Conservation (phyloP, 495 filamentous ascomycete species). For the Penicillium paxilli region DNA sequence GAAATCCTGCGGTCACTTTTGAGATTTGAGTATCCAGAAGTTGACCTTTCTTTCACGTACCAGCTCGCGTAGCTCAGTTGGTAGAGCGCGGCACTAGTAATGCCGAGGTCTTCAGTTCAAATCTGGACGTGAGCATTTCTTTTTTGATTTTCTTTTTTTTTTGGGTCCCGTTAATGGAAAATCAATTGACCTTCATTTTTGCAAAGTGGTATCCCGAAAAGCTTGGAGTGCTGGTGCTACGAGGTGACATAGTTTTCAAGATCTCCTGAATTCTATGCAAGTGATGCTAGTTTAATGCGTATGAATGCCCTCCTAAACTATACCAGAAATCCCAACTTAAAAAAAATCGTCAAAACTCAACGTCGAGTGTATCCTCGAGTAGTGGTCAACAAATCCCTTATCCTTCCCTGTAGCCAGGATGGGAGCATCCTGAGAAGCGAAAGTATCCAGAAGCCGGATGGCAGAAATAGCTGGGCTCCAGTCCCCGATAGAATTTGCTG, state of each 20-base stretch:
- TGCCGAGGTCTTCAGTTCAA: slow-evolving; percentile 2
- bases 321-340: too few species aligned
- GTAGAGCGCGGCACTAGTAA: slow-evolving; percentile 3
- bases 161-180: too few species aligned
- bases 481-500: not conserved
- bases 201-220: too few species aligned
- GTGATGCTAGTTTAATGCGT: too few species aligned
- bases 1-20: too few species aligned
- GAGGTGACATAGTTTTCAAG: too few species aligned
- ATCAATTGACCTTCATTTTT: too few species aligned
- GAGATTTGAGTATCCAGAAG: too few species aligned
- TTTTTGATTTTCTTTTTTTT: not conserved
- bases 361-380: not conserved
- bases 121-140: not conserved
- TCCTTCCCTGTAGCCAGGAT: not conserved
- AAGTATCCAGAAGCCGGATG: not conserved
- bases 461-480: not conserved
- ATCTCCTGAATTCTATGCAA: too few species aligned
- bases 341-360: not conserved
- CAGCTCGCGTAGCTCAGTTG: slow-evolving; percentile 2
- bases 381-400: not conserved
- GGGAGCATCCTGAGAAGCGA: not conserved
- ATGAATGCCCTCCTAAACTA: too few species aligned
- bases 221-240: too few species aligned
- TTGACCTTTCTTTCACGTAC: not conserved